phyloP scores from a whole-genome alignment of 2,329 filamentous ascomycete genomes.

The Chrysosporium queenslandicum region DNA sequence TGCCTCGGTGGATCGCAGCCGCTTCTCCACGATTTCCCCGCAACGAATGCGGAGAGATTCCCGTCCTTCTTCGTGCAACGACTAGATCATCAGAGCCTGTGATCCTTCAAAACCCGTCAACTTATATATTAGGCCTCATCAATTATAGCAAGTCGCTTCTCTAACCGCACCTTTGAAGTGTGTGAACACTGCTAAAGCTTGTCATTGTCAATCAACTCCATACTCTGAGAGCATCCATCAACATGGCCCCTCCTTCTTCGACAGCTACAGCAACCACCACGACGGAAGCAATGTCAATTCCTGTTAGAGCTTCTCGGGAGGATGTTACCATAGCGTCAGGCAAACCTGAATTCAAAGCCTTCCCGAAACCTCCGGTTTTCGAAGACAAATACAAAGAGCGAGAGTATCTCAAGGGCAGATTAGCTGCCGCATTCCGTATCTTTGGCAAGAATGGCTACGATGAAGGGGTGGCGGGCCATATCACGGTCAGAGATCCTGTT shows the following conservation, averaged over 20 bases:
- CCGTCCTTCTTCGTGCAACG: not conserved
- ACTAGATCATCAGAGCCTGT: not conserved
- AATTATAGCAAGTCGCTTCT: no score
- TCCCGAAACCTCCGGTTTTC: constrained; percentile 31
- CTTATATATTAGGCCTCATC: no score
- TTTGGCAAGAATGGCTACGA: constrained; percentile 50
- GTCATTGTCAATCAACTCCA: not conserved
- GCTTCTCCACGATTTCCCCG: constrained; percentile 2
- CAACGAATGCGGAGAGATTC: not conserved
- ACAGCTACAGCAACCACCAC: constrained; percentile 21
- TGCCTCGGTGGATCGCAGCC: not conserved
- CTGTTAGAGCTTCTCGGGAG: constrained; percentile 15
- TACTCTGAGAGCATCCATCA: not conserved
- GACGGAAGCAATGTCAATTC: constrained; percentile 13
- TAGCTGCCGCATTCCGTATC: constrained; percentile 49
- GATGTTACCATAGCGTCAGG: constrained; percentile 16
- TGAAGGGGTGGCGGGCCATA: constrained; percentile 55
- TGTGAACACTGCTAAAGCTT: not conserved
- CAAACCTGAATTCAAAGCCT: constrained; percentile 23
- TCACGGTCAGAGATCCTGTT: constrained; percentile 52
- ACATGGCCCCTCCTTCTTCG: constrained; percentile 23
- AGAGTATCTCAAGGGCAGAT: constrained; percentile 45
- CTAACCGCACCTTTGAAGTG: not conserved
- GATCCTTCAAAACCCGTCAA: no score
- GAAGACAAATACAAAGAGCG: constrained; percentile 40